A percentile compares a stretch with the other conserved stretches of the same genome.
Evolutionary conservation across 164 flowering plant genomes (phyloP).

Genomic region (Liriodendron chinense): DNA sequence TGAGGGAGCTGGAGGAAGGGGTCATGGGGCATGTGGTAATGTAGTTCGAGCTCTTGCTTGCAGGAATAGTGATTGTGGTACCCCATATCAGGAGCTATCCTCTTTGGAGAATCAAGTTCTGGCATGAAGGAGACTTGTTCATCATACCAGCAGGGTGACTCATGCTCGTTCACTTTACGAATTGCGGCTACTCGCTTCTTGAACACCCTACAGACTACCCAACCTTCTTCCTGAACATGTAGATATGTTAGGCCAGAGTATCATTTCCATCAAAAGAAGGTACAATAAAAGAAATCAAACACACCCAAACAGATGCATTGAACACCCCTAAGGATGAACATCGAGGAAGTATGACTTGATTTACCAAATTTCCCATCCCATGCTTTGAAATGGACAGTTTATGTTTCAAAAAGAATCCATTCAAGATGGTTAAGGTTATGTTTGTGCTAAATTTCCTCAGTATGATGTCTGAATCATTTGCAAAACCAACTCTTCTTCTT

Average conservation of each 20-base stretch:
- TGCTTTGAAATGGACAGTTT: too few species aligned
- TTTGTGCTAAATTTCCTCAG: too few species aligned
- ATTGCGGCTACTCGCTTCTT: conserved; percentile 67
- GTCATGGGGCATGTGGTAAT: conserved; percentile 45
- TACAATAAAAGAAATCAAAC: neutral
- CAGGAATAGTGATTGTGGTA: conserved; percentile 42
- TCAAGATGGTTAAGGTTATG: too few species aligned
- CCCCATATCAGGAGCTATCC: conserved; percentile 27
- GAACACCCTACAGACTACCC: conserved; percentile 96
- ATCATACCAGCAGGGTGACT: conserved; percentile 76
- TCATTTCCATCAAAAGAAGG: neutral
- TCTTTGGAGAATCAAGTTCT: conserved; percentile 60
- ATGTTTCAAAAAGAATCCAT: too few species aligned
- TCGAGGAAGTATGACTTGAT: too few species aligned
- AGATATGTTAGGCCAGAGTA: neutral
- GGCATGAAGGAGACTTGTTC: conserved; percentile 84
- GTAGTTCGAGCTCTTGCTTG: conserved; percentile 73
- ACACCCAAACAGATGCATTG: neutral
- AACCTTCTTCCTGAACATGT: conserved; percentile 73
- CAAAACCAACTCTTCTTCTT: too few species aligned
- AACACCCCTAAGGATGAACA: too few species aligned
- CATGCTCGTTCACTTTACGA: conserved; percentile 56
- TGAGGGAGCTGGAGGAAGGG: conserved; percentile 77
- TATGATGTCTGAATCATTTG: too few species aligned
- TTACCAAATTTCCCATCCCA: too few species aligned